Evolutionary conservation across 2,329 filamentous ascomycete genomes (phyloP), one percentile per base, ranked within the genome.

Genomic region (Ophiocordyceps camponoti-saundersi): DNA sequence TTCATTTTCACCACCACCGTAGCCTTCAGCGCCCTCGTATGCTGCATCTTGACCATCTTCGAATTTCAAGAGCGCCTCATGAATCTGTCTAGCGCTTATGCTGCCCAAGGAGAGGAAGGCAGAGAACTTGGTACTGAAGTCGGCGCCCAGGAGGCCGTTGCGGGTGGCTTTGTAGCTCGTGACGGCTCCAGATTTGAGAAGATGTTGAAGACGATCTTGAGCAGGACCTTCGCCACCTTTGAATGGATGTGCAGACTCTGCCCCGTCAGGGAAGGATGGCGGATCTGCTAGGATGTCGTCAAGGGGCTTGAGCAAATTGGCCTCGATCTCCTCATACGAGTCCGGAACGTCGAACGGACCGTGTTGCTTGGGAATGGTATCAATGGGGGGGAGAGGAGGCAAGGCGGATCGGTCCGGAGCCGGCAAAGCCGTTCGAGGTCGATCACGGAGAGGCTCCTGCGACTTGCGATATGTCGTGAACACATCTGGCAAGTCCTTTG

Each of bases 121-220:
- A 0, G 84, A 86, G 0, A 90, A 65, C 50, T 88, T 89, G 3
- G 83, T 87, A 55, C 79, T 84, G 56, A 80, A 87, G 52, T 86
- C 80, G 1, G 68, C 57, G 1, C 83, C 84, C 0, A 88, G 59
- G 1, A 88, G 68, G 0, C 80, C 81, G 49, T 89, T 87, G 2
- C 83, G 73, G 0, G 80, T 84, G 18, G 75, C 69, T 56, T 85
- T 82, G 60, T 89, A 90, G 1, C 64, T 62, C 0, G 68, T 73
- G 62, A 82, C 76, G 7, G 71, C 65, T 1, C 80, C 80, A 1
- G 71, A 74, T 10, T 66, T 67, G 45, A 87, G 67, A 4, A 87
- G 66, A 52, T 82, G 68, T 3, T 64, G 56, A 2, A 89, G 60
- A 0, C 84, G 75, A 2, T 75, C 59, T 22, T 70, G 70, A 0